Evolutionary conservation across 148 eudicot genomes (phyloP), one percentile per base, ranked within the genome.

Genomic region (Cornus suecica): DNA sequence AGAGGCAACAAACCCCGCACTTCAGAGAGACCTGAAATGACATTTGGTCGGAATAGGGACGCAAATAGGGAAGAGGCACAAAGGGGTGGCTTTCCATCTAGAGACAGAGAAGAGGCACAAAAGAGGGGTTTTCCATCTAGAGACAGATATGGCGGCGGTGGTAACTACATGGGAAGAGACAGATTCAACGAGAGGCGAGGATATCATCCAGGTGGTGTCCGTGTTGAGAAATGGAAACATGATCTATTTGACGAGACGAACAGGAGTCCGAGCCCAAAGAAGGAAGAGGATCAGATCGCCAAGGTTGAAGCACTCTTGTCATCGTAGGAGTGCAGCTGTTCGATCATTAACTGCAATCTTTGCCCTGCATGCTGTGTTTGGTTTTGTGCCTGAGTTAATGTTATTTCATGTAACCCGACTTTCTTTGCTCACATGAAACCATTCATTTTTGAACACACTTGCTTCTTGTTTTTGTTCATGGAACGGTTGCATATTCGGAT

Each of bases 171-270:
- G 63, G 90, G 86, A 80, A 79, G 83, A 75, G 94, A 89, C 11
- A 79, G 82, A 61, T 83, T 84, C 65, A 73, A 66, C 34, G 88
- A 85, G 24, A 81, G 90, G 75, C 90, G 77, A 78, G 86, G 83
- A 10, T 79, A 79, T 77, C 82, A 70, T 63, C 77, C 88, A 23
- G 74, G 82, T 79, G 87, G 91, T 20, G 86, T 66, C 2, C 87
- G 83, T 51, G 94, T 68, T 70, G 97, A 94, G 68, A 94, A 94
- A 78, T 94, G 99, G 99, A 94, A 92, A 79, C 99, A 94, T 75
- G 99, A 94, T 76, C 77, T 94, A 79, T 94, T 72, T 68, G 88
- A 92, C 32, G 96, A 92, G 86, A 87, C 92, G 23, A 89, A 89
- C 65, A 72, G 34, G 61, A 91, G 92, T 54, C 92, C 97, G 23